Base-by-base conservation (phyloP, 1,284 basidiomycete species). In the Singerocomus inundabilis region DNA sequence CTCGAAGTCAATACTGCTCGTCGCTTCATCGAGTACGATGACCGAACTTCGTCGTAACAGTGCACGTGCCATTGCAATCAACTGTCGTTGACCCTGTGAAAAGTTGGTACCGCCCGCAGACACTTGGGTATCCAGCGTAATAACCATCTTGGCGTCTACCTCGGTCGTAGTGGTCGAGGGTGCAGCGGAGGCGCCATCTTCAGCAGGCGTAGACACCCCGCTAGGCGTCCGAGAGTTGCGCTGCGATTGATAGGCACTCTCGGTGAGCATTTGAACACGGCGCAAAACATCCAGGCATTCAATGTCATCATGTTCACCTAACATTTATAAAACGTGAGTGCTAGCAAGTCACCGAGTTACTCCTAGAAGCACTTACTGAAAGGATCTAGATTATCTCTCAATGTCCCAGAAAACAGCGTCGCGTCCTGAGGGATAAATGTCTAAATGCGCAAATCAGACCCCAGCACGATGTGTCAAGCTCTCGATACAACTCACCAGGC, bases 331-430 rank as follows among this genome's bases (percentile, higher is more conserved):
- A 29, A n/a, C 5, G 29, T 34, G 2, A 52, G 30, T 29, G 32
- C 18, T 6, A 16, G 7, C 15, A n/a, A 24, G 1, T 31, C 21
- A 4, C 9, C 28, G 5, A 45, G 0, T 33, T 1, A 11, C 16
- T 26, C 18, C 8, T 1, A 5, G 5, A 72, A 15, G 0, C 34
- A 50, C 65, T 50, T 47, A 78, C 80, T 70, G 72, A 93, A 94
- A 0, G 91, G 93, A 71, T 97, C 93, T 4, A 96, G 68, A 57
- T 95, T 95, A 18, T 92, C 88, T 16, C 91, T 76, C 24, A 96
- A 72, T 0, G 89, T 93, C 0, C 93, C 92, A 0, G 87, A 89
- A 73, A 97, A 96, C 4, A 96, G 72, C 0, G 92, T 78, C 1
- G 85, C 82, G 62, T 92, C 88, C 70, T 89, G 88, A 13, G 90